phyloP scores from a whole-genome alignment of 2,329 filamentous ascomycete species.

The Raffaelea deltoideospora region DNA sequence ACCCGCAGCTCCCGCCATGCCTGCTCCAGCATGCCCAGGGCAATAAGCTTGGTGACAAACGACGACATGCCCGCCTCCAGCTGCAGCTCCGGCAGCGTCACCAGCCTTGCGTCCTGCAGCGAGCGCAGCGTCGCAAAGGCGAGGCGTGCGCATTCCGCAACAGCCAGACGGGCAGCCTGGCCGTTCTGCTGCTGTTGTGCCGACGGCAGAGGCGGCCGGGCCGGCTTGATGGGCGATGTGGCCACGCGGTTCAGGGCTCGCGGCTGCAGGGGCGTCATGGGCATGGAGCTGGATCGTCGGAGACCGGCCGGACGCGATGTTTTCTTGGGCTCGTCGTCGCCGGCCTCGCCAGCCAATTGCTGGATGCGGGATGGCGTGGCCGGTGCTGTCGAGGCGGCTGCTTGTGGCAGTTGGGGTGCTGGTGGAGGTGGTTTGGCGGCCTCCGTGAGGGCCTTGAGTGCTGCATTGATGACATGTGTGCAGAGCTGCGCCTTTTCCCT shows the following conservation, averaged over 20 bases:
- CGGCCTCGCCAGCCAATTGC: background rate
- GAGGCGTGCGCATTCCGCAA: conserved; percentile 52
- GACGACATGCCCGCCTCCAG: conserved; percentile 60
- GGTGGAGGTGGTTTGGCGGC: conserved; percentile 36
- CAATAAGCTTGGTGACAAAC: conserved; percentile 49
- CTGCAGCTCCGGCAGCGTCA: conserved; percentile 47
- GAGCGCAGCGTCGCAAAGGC: conserved; percentile 51
- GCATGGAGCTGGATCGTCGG: conserved; percentile 39
- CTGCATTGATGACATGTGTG: conserved; percentile 56
- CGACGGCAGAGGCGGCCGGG: conserved; percentile 12
- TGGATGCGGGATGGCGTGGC: background rate
- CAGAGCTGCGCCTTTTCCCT: conserved; percentile 53
- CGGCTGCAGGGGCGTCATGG: conserved; percentile 46
- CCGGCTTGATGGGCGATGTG: conserved; percentile 30
- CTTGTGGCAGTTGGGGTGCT: conserved; percentile 12
- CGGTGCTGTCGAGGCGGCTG: conserved; percentile 9
- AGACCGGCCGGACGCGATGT: conserved; percentile 20
- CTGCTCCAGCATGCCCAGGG: conserved; percentile 48
- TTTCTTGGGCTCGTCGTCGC: background rate
- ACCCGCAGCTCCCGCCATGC: conserved; percentile 54
- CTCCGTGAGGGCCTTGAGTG: conserved; percentile 54
- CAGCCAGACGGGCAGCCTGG: conserved; percentile 30
- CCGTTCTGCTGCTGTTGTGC: conserved; percentile 14
- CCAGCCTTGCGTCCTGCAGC: conserved; percentile 35
- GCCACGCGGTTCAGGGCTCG: conserved; percentile 44